phyloP scores from a whole-genome alignment of 1,284 basidiomycete species.

The Schizophyllum commune region DNA sequence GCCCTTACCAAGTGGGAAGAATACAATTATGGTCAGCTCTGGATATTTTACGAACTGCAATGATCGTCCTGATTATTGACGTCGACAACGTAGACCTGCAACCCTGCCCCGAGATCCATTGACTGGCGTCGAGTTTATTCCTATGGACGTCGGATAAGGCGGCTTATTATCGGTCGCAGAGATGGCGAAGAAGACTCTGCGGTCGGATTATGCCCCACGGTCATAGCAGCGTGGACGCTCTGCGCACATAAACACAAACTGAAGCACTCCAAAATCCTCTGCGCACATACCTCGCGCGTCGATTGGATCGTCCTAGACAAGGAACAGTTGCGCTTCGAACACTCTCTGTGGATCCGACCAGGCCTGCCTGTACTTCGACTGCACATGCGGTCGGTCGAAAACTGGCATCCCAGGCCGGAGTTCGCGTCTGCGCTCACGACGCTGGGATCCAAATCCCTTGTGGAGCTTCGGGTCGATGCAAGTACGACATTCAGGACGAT shows the following conservation, averaged over 20 bases:
- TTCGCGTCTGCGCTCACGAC: background rate
- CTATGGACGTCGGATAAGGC: background rate
- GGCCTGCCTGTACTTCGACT: background rate
- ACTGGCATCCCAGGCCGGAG: background rate
- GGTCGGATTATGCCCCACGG: background rate
- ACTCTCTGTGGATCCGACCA: background rate
- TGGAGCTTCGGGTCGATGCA: background rate
- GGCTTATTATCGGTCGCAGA: background rate
- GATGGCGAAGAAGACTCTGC: background rate
- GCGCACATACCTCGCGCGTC: background rate
- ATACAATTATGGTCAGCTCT: background rate
- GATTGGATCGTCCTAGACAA: background rate
- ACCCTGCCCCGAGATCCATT: background rate
- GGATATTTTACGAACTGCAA: background rate
- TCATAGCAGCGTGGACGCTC: background rate
- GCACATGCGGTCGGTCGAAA: background rate
- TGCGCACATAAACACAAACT: background rate
- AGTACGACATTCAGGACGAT: background rate
- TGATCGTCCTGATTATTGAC: background rate
- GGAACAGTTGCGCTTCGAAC: background rate
- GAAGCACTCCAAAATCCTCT: background rate
- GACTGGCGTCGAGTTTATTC: background rate
- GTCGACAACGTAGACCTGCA: background rate
- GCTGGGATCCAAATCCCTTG: background rate
- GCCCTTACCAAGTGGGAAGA: background rate